Conservation (phyloP, 78 protist species). For the Speleostelium caveatum region DNA sequence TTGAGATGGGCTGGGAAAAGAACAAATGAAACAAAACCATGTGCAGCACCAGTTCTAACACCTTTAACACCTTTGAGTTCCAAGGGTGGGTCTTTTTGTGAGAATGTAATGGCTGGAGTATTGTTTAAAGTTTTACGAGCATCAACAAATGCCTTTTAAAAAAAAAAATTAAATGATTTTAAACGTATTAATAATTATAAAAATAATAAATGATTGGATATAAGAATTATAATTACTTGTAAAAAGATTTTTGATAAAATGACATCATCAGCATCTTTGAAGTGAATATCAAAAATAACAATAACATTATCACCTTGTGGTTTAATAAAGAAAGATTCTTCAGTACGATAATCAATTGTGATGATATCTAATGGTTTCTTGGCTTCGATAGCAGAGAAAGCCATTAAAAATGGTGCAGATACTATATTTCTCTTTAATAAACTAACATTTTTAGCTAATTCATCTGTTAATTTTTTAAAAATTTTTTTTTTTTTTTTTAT, state of each 20-base stretch:
- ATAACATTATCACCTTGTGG: constrained; percentile 85
- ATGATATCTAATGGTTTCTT: constrained; percentile 42
- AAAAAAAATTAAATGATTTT: background rate
- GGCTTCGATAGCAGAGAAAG: constrained; percentile 63
- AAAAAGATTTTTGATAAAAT: constrained; percentile 87
- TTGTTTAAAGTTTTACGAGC: constrained; percentile 63
- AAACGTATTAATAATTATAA: background rate
- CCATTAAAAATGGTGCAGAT: constrained; percentile 89
- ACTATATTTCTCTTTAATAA: constrained; percentile 83
- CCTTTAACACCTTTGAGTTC: constrained; percentile 78
- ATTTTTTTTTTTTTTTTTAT: no score
- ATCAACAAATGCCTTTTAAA: constrained; percentile 60
- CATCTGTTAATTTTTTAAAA: constrained; percentile 24
- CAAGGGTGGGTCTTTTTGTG: constrained; percentile 77
- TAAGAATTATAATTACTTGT: constrained; percentile 66
- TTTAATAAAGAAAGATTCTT: constrained; percentile 76
- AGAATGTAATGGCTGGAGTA: constrained; percentile 82
- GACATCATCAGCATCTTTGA: constrained; percentile 89
- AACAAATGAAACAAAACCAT: constrained; percentile 89
- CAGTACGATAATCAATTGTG: constrained; percentile 78
- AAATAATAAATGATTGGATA: no score
- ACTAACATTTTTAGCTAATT: constrained; percentile 62
- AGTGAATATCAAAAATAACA: constrained; percentile 83
- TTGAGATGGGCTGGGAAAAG: constrained; percentile 78
- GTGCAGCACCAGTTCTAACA: constrained; percentile 74